Conservation (phyloP, 1,284 basidiomycete species). For the Neolentinus lepideus region DNA sequence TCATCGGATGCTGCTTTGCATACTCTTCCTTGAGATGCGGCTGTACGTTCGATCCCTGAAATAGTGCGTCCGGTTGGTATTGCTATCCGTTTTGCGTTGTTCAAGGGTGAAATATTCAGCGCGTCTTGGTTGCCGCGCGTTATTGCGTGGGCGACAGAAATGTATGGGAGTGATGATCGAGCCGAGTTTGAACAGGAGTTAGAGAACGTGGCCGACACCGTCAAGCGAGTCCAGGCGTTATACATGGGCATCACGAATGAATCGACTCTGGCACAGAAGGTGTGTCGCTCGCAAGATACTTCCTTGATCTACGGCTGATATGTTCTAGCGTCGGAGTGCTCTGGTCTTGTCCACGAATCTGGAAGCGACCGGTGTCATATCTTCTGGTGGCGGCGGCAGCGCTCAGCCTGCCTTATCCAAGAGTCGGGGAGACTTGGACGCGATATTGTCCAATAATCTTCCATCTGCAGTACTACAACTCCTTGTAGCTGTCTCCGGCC, state of each 20-base stretch:
- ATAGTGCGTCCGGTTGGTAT: constrained; percentile 31
- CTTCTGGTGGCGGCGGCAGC: no score
- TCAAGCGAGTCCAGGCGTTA: constrained; percentile 39
- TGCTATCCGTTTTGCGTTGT: constrained; percentile 1
- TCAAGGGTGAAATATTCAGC: constrained; percentile 22
- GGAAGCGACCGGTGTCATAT: background rate
- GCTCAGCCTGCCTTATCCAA: background rate
- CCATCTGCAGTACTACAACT: constrained; percentile 42
- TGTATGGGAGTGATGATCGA: constrained; percentile 24
- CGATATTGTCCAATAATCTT: constrained; percentile 35
- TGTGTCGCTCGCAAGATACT: background rate
- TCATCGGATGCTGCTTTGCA: constrained; percentile 48
- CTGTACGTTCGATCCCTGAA: constrained; percentile 54
- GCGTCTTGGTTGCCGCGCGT: constrained; percentile 49
- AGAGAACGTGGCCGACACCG: constrained; percentile 40
- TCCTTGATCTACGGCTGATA: background rate
- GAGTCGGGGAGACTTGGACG: constrained; percentile 20
- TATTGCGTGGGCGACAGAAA: constrained; percentile 42
- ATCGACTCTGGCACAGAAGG: constrained; percentile 5
- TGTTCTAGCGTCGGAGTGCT: constrained; percentile 15
- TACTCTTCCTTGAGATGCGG: constrained; percentile 55
- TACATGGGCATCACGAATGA: constrained; percentile 30
- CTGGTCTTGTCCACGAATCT: constrained; percentile 18
- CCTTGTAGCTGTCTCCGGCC: constrained; percentile 50
- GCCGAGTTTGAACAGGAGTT: constrained; percentile 18